These are phyloP conservation scores for Sporisorium exsertum DNA, from an alignment of 1,284 basidiomycete species.

Conservation along the genomic window DNA sequence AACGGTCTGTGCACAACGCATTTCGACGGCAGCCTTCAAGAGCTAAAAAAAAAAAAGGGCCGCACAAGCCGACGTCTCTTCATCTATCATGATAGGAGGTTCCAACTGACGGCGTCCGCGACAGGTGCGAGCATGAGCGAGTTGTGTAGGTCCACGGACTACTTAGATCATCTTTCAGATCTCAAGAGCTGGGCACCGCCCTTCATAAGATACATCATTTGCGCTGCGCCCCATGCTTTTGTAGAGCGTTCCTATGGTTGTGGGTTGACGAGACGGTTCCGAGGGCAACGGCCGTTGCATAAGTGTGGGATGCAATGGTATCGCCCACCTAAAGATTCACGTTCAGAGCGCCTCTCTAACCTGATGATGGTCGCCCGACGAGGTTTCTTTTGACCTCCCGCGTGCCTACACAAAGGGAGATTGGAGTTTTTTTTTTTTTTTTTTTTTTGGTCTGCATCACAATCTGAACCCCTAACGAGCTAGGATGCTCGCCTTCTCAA, in stretches of 20 bases:
- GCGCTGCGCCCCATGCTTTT: background rate
- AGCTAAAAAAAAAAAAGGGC: no score
- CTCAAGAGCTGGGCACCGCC: no score
- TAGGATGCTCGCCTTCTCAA: no score
- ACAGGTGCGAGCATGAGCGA: no score
- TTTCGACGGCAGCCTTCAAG: no score
- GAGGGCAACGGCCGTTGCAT: background rate
- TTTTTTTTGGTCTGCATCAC: background rate
- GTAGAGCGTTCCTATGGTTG: background rate
- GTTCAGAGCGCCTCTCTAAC: no score
- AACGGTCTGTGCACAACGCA: background rate
- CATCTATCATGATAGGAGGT: no score
- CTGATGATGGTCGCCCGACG: background rate
- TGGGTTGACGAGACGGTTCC: background rate
- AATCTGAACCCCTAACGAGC: background rate
- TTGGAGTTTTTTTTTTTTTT: background rate
- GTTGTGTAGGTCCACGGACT: no score
- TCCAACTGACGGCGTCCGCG: no score
- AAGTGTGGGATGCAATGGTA: background rate
- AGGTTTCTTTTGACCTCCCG: background rate
- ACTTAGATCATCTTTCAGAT: no score
- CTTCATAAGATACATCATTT: background rate
- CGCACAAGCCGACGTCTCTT: no score
- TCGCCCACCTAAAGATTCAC: background rate
- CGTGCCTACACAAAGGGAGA: no score